Conservation (phyloP, 2,329 filamentous ascomycete species). For the Cercospora brassicicola region DNA sequence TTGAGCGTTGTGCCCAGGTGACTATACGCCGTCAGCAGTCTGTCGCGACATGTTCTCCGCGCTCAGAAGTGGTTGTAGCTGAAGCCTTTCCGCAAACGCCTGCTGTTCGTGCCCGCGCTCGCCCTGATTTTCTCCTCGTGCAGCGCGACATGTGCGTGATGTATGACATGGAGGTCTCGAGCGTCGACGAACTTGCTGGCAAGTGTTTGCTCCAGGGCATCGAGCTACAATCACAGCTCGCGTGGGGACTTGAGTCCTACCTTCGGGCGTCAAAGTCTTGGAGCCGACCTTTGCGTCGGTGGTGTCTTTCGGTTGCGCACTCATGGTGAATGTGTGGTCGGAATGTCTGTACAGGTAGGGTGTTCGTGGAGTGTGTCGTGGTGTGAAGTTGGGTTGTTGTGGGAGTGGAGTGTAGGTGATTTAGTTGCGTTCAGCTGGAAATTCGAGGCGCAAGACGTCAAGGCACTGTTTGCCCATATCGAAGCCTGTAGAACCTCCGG, state of each 20-base stretch:
- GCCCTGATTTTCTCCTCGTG: not conserved
- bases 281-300: constrained; percentile 38
- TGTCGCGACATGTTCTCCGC: not conserved
- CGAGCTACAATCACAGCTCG: not conserved
- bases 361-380: constrained; percentile 5
- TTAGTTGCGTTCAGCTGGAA: constrained; percentile 5
- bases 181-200: not conserved
- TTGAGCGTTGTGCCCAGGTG: constrained; percentile 97
- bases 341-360: constrained; percentile 10
- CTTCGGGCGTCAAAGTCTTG: constrained; percentile 42
- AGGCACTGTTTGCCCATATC: not conserved
- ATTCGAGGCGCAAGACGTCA: constrained; percentile 9
- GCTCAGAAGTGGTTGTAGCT: not conserved
- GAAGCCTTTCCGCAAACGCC: not conserved
- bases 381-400: constrained; percentile 9
- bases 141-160: no score
- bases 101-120: not conserved
- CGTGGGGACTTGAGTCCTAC: constrained; percentile 25
- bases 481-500: not conserved
- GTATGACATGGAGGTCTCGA: not conserved
- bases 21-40: constrained; percentile 58
- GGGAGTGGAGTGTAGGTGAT: not conserved
- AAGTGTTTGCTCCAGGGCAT: not conserved
- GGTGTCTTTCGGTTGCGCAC: constrained; percentile 38
- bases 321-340: constrained; percentile 25